Evolutionary conservation across 805 yeast species (phyloP).

Genomic region (Suhomyces prunicola): DNA sequence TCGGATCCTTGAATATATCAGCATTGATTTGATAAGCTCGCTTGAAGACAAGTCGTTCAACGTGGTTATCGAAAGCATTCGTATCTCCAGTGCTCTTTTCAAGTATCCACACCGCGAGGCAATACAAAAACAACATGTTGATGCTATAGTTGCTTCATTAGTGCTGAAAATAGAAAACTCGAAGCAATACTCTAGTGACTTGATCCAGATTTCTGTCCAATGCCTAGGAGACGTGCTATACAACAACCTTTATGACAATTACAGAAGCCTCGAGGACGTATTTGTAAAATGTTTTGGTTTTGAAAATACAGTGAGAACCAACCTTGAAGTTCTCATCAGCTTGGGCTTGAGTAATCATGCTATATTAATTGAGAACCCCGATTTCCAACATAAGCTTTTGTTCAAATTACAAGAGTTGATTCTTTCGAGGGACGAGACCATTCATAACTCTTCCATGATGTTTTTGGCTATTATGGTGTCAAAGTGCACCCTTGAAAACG

Average conservation of each 20-base stretch:
- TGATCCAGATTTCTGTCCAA: conserved; percentile 24
- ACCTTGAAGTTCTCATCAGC: conserved; percentile 22
- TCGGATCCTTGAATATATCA: conserved; percentile 18
- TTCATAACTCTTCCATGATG: conserved; percentile 4
- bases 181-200: conserved; percentile 27
- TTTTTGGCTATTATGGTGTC: neutral
- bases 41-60: conserved; percentile 25
- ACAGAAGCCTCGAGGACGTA: conserved; percentile 10
- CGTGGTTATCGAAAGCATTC: conserved; percentile 27
- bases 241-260: conserved; percentile 6
- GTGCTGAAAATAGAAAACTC: conserved; percentile 15
- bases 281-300: conserved; percentile 22
- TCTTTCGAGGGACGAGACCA: conserved; percentile 26
- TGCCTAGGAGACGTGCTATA: conserved; percentile 22
- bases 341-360: conserved; percentile 3
- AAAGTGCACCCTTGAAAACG: neutral
- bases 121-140: conserved; percentile 1
- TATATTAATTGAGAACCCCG: conserved; percentile 8
- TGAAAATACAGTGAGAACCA: conserved; percentile 25
- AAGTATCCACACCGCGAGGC: conserved; percentile 4
- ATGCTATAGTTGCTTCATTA: conserved; percentile 1
- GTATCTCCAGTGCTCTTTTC: conserved; percentile 18
- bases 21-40: conserved; percentile 20
- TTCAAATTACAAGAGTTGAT: conserved; percentile 17
- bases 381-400: conserved; percentile 17